Evolutionary conservation across 768 basidiomycete genomes (phyloP).

Genomic region (Trametes cubensis): DNA sequence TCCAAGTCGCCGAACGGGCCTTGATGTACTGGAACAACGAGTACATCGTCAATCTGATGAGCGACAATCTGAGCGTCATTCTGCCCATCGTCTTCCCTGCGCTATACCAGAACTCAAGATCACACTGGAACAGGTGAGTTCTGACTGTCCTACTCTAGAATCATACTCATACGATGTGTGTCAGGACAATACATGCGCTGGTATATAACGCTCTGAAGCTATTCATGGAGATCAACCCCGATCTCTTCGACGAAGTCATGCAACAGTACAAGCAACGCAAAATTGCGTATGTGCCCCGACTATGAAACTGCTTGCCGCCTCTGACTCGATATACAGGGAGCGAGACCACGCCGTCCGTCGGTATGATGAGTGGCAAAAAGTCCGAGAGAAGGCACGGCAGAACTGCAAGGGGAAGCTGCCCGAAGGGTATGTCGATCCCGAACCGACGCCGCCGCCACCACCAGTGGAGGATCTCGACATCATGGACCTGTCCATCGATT

Average conservation of each 20-base stretch:
- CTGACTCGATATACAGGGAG: conserved; percentile 54
- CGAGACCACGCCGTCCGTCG: conserved; percentile 82
- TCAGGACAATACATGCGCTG: conserved; percentile 98
- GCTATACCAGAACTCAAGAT: conserved; percentile 91
- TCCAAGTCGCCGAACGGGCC: conserved; percentile 98
- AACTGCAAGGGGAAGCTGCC: conserved; percentile 77
- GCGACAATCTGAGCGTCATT: conserved; percentile 86
- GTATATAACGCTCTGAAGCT: conserved; percentile 98
- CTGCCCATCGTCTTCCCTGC: conserved; percentile 98
- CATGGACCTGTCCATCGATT: conserved; percentile 85
- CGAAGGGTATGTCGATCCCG: conserved; percentile 65
- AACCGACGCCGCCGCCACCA: conserved; percentile 75
- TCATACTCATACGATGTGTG: conserved; percentile 6
- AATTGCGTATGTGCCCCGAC: conserved; percentile 63
- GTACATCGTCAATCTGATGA: conserved; percentile 99
- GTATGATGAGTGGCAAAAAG: conserved; percentile 87
- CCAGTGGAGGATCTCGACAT: conserved; percentile 85
- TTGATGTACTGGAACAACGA: conserved; percentile 99
- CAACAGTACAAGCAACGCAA: conserved; percentile 90
- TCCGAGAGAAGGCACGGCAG: conserved; percentile 74
- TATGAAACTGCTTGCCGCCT: conserved; percentile 4
- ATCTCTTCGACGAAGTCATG: conserved; percentile 92
- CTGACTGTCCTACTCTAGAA: not conserved
- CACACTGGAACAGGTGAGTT: conserved; percentile 96
- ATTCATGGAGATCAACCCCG: conserved; percentile 99